phyloP scores from a whole-genome alignment of 345 rosid species.

The Microthlaspi erraticum region DNA sequence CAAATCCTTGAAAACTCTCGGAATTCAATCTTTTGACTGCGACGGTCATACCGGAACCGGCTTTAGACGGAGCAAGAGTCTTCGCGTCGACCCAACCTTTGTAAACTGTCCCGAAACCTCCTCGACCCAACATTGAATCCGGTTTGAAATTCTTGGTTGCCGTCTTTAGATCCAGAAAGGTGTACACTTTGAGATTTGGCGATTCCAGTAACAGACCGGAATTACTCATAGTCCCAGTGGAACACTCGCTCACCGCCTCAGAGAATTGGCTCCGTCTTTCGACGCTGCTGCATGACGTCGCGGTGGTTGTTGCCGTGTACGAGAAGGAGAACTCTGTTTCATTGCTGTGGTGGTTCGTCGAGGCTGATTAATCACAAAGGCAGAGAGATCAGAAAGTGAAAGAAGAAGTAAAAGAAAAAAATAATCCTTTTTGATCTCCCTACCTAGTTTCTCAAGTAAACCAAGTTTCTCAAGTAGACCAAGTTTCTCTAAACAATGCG shows the following conservation, averaged over 20 bases:
- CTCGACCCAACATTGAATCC: slow-evolving; percentile 75
- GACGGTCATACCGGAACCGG: slow-evolving; percentile 63
- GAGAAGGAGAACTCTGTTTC: slow-evolving; percentile 46
- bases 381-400: slow-evolving; percentile 11
- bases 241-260: slow-evolving; percentile 47
- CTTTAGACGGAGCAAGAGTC: slow-evolving; percentile 62
- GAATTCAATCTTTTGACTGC: slow-evolving; percentile 81
- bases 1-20: slow-evolving; percentile 68
- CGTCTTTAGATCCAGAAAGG: slow-evolving; percentile 59
- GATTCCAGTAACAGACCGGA: slow-evolving; percentile 44
- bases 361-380: slow-evolving; percentile 16
- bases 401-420: too few species aligned
- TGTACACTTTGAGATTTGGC: slow-evolving; percentile 58
- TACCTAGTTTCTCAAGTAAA: background rate
- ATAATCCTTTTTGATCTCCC: too few species aligned
- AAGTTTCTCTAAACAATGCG: too few species aligned
- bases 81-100: slow-evolving; percentile 80
- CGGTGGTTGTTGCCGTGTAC: background rate
- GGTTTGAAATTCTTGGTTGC: slow-evolving; percentile 69
- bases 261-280: slow-evolving; percentile 56
- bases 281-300: slow-evolving; percentile 47
- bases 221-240: slow-evolving; percentile 29
- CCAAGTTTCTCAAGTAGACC: background rate
- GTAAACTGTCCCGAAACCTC: slow-evolving; percentile 82
- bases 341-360: slow-evolving; percentile 40